Percentiles rank a stretch among this genome's conserved stretches.
phyloP scores from a whole-genome alignment of 495 filamentous ascomycete species.

The Friedmanniomyces simplex region DNA sequence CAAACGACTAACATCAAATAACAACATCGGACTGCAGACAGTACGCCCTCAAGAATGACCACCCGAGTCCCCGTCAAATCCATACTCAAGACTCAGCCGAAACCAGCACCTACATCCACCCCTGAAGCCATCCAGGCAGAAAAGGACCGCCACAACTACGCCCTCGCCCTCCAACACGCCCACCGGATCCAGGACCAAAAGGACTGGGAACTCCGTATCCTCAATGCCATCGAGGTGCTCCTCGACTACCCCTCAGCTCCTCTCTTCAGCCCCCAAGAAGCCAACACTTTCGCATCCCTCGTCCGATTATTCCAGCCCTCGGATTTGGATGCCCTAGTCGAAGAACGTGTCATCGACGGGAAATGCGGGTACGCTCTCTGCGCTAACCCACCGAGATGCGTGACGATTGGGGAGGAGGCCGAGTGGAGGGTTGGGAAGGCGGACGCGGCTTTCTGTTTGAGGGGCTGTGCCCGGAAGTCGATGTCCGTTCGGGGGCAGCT shows the following conservation, averaged over 20 bases:
- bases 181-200: conserved; percentile 67
- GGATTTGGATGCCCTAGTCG: conserved; percentile 78
- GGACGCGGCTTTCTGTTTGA: conserved; percentile 45
- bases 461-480: conserved; percentile 64
- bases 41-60: neutral
- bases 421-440: conserved; percentile 48
- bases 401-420: conserved; percentile 58
- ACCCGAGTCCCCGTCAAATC: conserved; percentile 14
- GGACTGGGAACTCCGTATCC: conserved; percentile 57
- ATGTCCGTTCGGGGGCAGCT: conserved; percentile 83
- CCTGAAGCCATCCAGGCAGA: conserved; percentile 15
- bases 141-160: conserved; percentile 42
- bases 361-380: conserved; percentile 80
- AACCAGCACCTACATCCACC: conserved; percentile 28
- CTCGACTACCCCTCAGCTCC: conserved; percentile 46
- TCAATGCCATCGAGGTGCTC: conserved; percentile 59
- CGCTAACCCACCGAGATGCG: conserved; percentile 46
- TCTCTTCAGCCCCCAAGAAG: conserved; percentile 51
- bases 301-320: conserved; percentile 64
- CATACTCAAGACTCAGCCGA: conserved; percentile 43
- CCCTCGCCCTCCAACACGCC: conserved; percentile 69
- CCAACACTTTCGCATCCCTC: conserved; percentile 43
- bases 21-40: neutral
- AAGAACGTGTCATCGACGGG: conserved; percentile 71
- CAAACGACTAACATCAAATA: too few relatives aligned